Base-by-base conservation (phyloP, 1,139 yeast genomes). In the Arxiozyma heterogenica region DNA sequence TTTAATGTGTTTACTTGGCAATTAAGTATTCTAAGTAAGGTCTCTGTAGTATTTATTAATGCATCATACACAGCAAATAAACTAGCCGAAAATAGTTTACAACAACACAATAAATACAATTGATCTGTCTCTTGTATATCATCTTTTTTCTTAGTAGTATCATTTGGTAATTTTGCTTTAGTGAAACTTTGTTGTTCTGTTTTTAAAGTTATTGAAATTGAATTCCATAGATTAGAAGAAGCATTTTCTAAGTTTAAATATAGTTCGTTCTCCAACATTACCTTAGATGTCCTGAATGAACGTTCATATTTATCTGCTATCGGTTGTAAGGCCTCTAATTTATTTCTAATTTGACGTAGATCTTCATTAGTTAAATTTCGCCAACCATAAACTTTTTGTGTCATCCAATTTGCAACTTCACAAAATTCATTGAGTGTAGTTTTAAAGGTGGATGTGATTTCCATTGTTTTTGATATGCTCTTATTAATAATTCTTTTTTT, bases 161-260 rank as follows among this genome's bases (percentile, higher is more conserved):
- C 23, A 18, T 20, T 18, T 7, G 7, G 27, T 43, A 15, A 12
- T 6, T 3, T 11, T 5, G 5, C 22, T 20, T 22, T 17, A 21
- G 27, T 43, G n/a, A 22, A 21, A 21, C n/a, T 30, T 22, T 49
- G 45, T 42, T 51, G 52, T 45, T 61, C 59, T 2, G 54, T 47
- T 49, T 58, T 62, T 25, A 55, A 30, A 12, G 58, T 51, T 7
- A 64, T 51, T 1, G 59, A 49, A 11, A 60, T 43, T 11, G 63
- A 49, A 54, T 64, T 65, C 68, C 68, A 65, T 11, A 65, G 52
- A 25, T 53, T 57, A 17, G 64, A 57, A 1, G 63, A 59, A 8
- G 61, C 55, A 51, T 61, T 59, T 45, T 64, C 66, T 20, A 65
- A 51, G 20, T 59, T 55, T 20, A 59, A 43, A 22, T 54, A 20